Evolutionary conservation across 768 basidiomycete species (phyloP), one percentile per base, ranked within the genome.

Genomic region (Hygrocybe punicea): DNA sequence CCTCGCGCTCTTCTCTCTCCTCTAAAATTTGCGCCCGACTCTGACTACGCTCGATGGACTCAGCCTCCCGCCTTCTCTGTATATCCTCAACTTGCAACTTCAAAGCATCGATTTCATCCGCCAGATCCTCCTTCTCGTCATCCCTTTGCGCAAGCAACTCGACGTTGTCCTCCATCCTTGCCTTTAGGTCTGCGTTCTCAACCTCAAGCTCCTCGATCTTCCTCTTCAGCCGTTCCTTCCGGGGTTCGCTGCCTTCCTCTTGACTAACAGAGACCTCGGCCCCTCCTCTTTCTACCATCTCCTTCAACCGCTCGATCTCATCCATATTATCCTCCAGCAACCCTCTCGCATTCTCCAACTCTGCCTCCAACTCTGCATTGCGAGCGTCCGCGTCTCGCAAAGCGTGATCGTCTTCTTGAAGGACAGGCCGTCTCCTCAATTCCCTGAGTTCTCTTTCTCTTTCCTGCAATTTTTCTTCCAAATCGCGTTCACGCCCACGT

Each of bases 261-360:
- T 77, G 76, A 34, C 73, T 71, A 37, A 74, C 73, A 13, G 71
- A 66, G 0, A 74, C 72, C 4, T 77, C 74, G 21, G 78, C 75
- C 14, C 78, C 79, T 5, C 76, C 78, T 21, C 75, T 76, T 65
- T 90, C 85, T 5, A 88, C 77, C n/a, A 86, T 76, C 47, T 87
- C 86, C 34, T 81, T 78, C 39, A 94, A 73, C 7, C 85, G 78
- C 35, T 89, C 85, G 51, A 93, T 84, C 71, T 94, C 92, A 34
- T 92, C 88, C 69, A 86, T 80, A 66, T 91, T 91, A 61, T 95
- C 93, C 65, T 90, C 84, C 39, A 92, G 72, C 25, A 91, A 69
- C 0, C 80, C 85, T 55, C 84, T 78, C 4, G 84, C 81, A 57
- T 82, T 84, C 56, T 89, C 87, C 57, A 93, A 70, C 63, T 91